A percentile compares a stretch with the other conserved stretches of the same genome.
These are phyloP conservation scores for Candida sp. DNA, from an alignment of 1,139 yeast genomes.

Conservation along the genomic window DNA sequence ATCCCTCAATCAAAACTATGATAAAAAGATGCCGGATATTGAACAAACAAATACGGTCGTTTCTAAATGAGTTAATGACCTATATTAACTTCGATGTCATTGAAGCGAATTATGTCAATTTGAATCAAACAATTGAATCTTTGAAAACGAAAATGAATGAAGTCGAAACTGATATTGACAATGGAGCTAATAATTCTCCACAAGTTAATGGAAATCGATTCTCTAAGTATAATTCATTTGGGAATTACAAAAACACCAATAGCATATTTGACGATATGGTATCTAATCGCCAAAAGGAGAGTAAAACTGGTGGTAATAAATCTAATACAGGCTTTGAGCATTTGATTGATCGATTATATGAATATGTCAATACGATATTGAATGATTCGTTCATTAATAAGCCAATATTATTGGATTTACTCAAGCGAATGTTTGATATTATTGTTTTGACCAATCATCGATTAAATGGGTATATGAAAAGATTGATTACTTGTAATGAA, in stretches of 20 bases:
- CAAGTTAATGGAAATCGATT: background rate
- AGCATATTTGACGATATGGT: constrained; percentile 30
- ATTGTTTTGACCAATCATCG: constrained; percentile 56
- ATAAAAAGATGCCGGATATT: constrained; percentile 54
- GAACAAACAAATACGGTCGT: constrained; percentile 61
- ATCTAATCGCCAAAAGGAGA: constrained; percentile 6
- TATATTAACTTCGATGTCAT: constrained; percentile 63
- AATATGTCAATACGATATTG: constrained; percentile 61
- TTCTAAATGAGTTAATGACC: constrained; percentile 52
- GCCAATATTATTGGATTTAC: constrained; percentile 48
- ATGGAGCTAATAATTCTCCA: background rate
- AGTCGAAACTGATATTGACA: constrained; percentile 9
- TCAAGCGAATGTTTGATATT: constrained; percentile 43
- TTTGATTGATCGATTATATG: constrained; percentile 49
- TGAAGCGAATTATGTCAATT: constrained; percentile 45
- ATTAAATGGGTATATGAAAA: constrained; percentile 51
- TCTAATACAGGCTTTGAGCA: constrained; percentile 46
- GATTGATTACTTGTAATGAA: constrained; percentile 50
- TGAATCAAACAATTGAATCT: constrained; percentile 24
- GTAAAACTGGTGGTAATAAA: constrained; percentile 5
- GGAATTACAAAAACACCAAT: constrained; percentile 19
- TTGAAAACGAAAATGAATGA: constrained; percentile 14
- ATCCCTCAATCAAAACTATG: constrained; percentile 49
- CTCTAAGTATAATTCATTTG: constrained; percentile 10
- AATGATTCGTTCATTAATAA: constrained; percentile 69